Conservation (phyloP, 2,329 filamentous ascomycete species). For the Didymella glomerata region DNA sequence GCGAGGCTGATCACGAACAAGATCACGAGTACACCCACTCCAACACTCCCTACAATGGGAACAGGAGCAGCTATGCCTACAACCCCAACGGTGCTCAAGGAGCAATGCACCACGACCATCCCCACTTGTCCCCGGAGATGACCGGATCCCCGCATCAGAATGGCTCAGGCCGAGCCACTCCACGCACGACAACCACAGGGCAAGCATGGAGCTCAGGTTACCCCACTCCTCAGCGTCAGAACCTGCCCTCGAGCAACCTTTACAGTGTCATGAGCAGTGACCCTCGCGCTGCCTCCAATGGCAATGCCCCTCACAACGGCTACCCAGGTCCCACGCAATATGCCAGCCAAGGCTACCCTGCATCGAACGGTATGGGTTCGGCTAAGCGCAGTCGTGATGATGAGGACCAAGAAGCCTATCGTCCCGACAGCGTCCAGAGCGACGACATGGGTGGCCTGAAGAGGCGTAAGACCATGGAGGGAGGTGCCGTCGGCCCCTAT, state of each 20-base stretch:
- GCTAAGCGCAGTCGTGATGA: constrained; percentile 71
- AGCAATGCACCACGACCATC: constrained; percentile 73
- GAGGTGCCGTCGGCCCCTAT: constrained; percentile 50
- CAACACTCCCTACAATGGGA: constrained; percentile 73
- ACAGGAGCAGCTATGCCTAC: constrained; percentile 80
- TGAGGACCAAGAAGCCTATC: constrained; percentile 71
- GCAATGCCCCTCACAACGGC: constrained; percentile 70
- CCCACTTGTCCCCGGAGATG: constrained; percentile 83
- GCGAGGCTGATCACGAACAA: constrained; percentile 77
- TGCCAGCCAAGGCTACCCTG: constrained; percentile 64
- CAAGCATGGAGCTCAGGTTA: constrained; percentile 77
- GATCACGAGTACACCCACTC: constrained; percentile 88
- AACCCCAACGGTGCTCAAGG: constrained; percentile 70
- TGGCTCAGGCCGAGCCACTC: constrained; percentile 83
- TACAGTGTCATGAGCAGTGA: constrained; percentile 91
- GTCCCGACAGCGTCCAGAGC: constrained; percentile 64
- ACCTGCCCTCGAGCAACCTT: constrained; percentile 77
- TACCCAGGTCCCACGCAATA: constrained; percentile 73
- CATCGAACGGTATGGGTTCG: constrained; percentile 68
- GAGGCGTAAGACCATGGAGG: constrained; percentile 77
- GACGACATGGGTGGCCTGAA: constrained; percentile 73
- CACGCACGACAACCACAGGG: constrained; percentile 76
- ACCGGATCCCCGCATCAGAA: constrained; percentile 84
- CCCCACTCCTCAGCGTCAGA: constrained; percentile 77
- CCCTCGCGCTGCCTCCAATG: constrained; percentile 72